Conservation (phyloP, 202 grass and related monocot species). For the Bolboschoenoplectus hybrid region DNA sequence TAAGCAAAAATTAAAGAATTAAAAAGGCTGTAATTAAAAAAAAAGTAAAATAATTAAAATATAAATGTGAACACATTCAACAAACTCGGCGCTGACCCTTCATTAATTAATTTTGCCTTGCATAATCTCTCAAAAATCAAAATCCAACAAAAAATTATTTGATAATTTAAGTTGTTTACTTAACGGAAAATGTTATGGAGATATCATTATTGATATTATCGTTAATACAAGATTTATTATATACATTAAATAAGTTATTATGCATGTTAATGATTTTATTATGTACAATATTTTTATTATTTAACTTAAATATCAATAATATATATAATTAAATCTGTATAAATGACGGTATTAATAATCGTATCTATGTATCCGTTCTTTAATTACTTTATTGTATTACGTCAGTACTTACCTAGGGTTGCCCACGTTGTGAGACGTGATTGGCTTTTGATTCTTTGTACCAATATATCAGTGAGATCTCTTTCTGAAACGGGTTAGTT, state of each 20-base stretch:
- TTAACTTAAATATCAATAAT: too few species aligned
- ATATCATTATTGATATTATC: too few species aligned
- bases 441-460: not conserved
- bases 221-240: too few species aligned
- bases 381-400: not conserved
- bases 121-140: not conserved
- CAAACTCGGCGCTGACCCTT: slow-evolving; percentile 10
- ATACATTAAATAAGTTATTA: too few species aligned
- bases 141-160: not conserved
- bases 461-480: not conserved
- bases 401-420: not conserved
- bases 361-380: too few species aligned
- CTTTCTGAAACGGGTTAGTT: not conserved
- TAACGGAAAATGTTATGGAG: too few species aligned
- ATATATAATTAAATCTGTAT: too few species aligned
- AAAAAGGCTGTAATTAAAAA: not conserved
- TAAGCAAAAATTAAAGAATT: too few species aligned
- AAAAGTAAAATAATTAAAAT: not conserved
- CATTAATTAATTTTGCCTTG: slow-evolving; percentile 9
- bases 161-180: slow-evolving; percentile 11
- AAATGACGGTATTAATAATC: too few species aligned
- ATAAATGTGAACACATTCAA: not conserved
- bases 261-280: too few species aligned
- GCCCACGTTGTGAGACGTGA: slow-evolving; percentile 2
- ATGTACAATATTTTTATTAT: too few species aligned